Conservation (phyloP, 441 rosid genomes). For the Monsonia emarginata region DNA sequence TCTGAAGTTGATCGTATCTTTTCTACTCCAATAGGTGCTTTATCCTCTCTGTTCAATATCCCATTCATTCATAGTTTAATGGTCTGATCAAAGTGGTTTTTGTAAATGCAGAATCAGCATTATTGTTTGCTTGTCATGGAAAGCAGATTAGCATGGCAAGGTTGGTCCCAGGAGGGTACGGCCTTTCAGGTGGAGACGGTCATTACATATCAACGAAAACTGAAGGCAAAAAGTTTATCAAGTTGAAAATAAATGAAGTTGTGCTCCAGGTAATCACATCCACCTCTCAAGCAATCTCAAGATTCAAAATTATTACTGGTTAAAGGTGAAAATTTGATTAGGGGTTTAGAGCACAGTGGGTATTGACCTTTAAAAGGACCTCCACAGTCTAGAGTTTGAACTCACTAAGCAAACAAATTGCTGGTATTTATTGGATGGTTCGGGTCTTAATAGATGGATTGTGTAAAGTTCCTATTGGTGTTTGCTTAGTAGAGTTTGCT, state of each 20-base stretch:
- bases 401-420: background rate
- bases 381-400: background rate
- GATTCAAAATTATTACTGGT: background rate
- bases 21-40: conserved; percentile 87
- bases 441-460: background rate
- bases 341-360: background rate
- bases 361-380: background rate
- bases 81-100: conserved; percentile 29
- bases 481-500: no score
- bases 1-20: conserved; percentile 86
- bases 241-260: conserved; percentile 71
- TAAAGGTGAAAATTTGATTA: background rate
- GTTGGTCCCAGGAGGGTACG: conserved; percentile 56
- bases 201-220: conserved; percentile 73
- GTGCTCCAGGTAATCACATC: conserved; percentile 68
- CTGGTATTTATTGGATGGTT: background rate
- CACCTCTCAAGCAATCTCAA: conserved; percentile 4
- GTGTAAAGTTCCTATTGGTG: no score
- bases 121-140: conserved; percentile 85
- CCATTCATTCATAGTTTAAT: conserved; percentile 10
- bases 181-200: conserved; percentile 59
- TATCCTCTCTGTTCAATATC: conserved; percentile 14
- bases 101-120: conserved; percentile 67
- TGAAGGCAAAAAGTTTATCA: conserved; percentile 80
- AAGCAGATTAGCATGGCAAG: conserved; percentile 76